Evolutionary conservation across 768 basidiomycete genomes (phyloP), one percentile per base, ranked within the genome.

Genomic region (Ramaria sp.): DNA sequence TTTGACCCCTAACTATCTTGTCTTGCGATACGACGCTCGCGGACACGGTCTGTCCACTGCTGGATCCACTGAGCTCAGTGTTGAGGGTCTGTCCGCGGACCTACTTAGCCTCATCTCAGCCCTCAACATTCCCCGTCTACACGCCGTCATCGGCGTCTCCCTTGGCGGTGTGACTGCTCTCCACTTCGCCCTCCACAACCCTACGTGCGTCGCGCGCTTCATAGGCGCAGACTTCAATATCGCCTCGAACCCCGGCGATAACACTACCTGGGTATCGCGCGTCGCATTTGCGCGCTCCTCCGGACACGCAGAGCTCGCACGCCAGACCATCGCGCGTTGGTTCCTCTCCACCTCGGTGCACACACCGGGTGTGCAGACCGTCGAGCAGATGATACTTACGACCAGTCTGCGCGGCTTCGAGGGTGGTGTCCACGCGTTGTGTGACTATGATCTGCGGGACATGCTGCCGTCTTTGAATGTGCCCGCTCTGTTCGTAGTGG

Each of bases 111-210:
- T 70, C 39, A 58, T 70, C 45, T 37, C 51, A 1, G 55, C 60
- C 24, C 66, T 69, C 47, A 49, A 55, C 12, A 64, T 68, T 51
- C 53, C 62, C 1, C 60, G 59, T 1, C 59, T 67, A 43, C 59
- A 64, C 34, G 68, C 68, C 30, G 56, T 70, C 54, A 64, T 70
- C 51, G 69, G 69, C 17, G 65, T 70, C 51, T 69, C 68, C 6
- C 68, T 69, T 51, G 69, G 69, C 24, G 69, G 69, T 6, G 69
- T 68, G 7, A 70, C 69, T 10, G 48, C 66, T 1, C 62, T 70
- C 51, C 54, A 62, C 27, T 66, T 69, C 60, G 68, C 66, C 2
- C 62, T 65, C 7, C 38, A 53, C n/a, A 64, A 69, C 60, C 37
- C 65, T 4, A 30, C 48, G 1, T 54, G 60, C 33, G 57, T 62